Evolutionary conservation across 192 early-diverging fungal genomes (phyloP), one percentile per base, ranked within the genome.

Genomic region (Coemansia sp.): DNA sequence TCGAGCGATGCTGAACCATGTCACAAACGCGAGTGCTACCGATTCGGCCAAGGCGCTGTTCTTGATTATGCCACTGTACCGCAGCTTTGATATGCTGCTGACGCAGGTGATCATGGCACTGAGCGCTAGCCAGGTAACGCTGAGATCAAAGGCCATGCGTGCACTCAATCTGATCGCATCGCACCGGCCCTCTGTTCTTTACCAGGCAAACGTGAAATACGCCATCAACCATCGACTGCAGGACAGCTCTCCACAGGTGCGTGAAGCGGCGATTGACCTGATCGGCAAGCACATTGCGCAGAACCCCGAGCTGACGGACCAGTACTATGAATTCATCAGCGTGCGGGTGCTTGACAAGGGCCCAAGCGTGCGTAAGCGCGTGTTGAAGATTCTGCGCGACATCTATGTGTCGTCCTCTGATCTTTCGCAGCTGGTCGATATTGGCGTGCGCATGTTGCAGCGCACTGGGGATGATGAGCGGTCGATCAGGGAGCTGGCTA

Each of bases 211-310:
- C 40, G 85, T 94, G 19, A 80, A 79, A 15, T 78, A 64, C 37
- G 82, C 88, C 3, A 83, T 97, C 40, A 79, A 84, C 24, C 76
- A 86, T 18, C 75, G 90, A 15, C 57, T 97, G 25, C 81, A 88
- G 39, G 94, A 97, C 58, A 71, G 72, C 38, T 91, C 90, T 17
- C 81, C 91, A 15, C 79, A 81, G 9, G 94, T 97, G 14, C 83
- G 94, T 26, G 94, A 95, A 74, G 89, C 88, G 9, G 88, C 93
- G 5, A 84, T 93, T n/a, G 88, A 95, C 41, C 59, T 97, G 23
- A 79, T 94, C 26, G 89, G 89, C 15, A 87, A 85, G 46, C 90
- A 92, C 52, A 63, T 94, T 38, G 77, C 83, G 5, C 76, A 80
- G 44, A 81, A 86, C 26, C 67, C 76, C 8, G 78, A 67, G 39